Evolutionary conservation across 139 green algal genomes (phyloP), one percentile per base, ranked within the genome.

Genomic region (Chlorella vulgaris): DNA sequence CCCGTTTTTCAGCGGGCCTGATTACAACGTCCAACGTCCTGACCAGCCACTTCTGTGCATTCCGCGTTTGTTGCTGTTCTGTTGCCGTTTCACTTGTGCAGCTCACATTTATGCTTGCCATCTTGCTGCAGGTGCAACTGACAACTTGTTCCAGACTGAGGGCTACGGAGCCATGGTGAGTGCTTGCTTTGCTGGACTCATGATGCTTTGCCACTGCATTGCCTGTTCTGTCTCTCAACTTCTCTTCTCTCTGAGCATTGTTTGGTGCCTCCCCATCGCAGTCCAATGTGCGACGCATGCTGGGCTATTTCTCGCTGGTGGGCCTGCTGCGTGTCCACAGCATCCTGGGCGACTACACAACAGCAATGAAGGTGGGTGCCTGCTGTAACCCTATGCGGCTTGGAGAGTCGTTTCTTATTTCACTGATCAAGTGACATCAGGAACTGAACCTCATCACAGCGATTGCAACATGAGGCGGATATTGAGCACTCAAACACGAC

Each of bases 221-320:
- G n/a, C n/a, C n/a, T n/a, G n/a, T n/a, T n/a, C n/a, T n/a, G n/a
- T n/a, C n/a, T n/a, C n/a, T n/a, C n/a, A n/a, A n/a, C n/a, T n/a
- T 29, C n/a, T 29, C 62, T 33, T 69, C 29, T 42, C 7, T 31
- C 58, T 31, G 58, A 38, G 26, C 61, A 29, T 68, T 29, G 26
- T 33, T 28, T 38, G 22, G 4, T 68, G 31, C 47, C 47, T 21
- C 47, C 6, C 43, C 69, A 26, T n/a, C 84, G 75, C 74, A 87
- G 70, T 96, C 90, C 88, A 99, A 99, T 87, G 96, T 99, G 84
- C 93, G 98, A 78, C 89, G 84, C 55, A 92, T 98, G 89, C 86
- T 99, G 80, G 96, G 96, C 63, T 99, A 99, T 89, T 99, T 97
- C 86, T 91, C 88, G 2, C 87, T 99, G 43, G 85, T 98, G 22